Conservation (phyloP, 495 filamentous ascomycete species). For the Cercophora newfieldiana region DNA sequence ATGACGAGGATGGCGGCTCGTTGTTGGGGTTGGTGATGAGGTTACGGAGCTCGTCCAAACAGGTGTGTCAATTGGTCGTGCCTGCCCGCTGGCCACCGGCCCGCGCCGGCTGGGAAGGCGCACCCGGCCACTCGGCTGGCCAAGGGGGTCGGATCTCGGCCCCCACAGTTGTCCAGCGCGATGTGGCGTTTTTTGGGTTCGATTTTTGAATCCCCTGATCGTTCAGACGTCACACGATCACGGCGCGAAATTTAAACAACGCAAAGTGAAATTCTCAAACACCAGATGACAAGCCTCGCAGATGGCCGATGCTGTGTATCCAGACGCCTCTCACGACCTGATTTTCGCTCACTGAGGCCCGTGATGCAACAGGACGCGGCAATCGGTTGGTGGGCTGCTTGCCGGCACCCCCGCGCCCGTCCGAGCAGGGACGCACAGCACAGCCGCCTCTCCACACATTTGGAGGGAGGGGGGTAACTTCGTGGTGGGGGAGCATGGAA, state of each 20-base stretch:
- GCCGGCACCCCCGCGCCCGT: background rate
- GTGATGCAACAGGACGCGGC: background rate
- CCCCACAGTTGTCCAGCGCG: background rate
- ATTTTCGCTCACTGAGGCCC: background rate
- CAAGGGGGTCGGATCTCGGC: background rate
- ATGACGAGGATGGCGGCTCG: background rate
- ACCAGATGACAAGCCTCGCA: background rate
- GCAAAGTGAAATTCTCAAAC: background rate
- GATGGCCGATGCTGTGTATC: background rate
- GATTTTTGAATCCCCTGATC: background rate
- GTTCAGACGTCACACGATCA: constrained; percentile 1
- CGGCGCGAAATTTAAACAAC: background rate
- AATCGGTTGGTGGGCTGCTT: background rate
- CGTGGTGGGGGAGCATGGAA: constrained; percentile 7
- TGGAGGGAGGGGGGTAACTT: background rate
- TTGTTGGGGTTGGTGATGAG: background rate
- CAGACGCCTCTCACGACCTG: background rate
- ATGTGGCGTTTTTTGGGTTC: background rate
- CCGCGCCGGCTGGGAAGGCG: constrained; percentile 12
- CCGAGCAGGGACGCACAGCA: background rate
- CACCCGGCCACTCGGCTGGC: constrained; percentile 6
- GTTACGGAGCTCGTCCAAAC: background rate
- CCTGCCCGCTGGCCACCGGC: background rate
- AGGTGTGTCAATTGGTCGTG: background rate
- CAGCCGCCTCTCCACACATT: constrained; percentile 5